Conservation (phyloP, 257 asterid species). For the Forsythia suspensa region DNA sequence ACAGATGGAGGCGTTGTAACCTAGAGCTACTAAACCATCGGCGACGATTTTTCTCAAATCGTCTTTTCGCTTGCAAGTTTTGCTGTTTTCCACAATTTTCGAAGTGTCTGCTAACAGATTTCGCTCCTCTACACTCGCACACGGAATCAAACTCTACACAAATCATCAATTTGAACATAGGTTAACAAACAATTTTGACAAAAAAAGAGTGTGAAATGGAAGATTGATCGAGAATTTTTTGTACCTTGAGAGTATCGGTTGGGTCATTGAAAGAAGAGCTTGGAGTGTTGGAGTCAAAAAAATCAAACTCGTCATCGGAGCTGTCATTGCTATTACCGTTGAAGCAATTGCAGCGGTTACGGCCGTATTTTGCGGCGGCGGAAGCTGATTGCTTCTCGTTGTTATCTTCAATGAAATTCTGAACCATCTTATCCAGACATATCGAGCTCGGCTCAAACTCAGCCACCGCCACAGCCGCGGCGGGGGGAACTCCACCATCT, state of each 20-base stretch:
- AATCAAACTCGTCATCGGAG: constrained; percentile 79
- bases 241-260: constrained; percentile 70
- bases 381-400: constrained; percentile 49
- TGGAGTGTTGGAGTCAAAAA: constrained; percentile 29
- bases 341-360: constrained; percentile 82
- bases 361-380: constrained; percentile 55
- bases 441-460: constrained; percentile 90
- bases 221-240: neutral
- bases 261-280: constrained; percentile 57
- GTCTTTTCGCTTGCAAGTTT: constrained; percentile 56
- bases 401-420: constrained; percentile 68
- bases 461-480: constrained; percentile 18
- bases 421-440: constrained; percentile 76
- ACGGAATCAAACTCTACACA: constrained; percentile 65
- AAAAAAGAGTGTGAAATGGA: neutral
- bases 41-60: constrained; percentile 62
- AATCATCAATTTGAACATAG: neutral
- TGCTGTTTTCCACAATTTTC: constrained; percentile 66
- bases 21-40: constrained; percentile 60
- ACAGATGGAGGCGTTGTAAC: constrained; percentile 70
- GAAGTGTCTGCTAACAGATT: constrained; percentile 78
- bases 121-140: constrained; percentile 66
- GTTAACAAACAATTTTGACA: neutral
- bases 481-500: constrained; percentile 24
- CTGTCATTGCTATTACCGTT: constrained; percentile 74